These are phyloP conservation scores for Beauveria sp. DNA, from an alignment of 2,329 filamentous ascomycete genomes.

Conservation along the genomic window DNA sequence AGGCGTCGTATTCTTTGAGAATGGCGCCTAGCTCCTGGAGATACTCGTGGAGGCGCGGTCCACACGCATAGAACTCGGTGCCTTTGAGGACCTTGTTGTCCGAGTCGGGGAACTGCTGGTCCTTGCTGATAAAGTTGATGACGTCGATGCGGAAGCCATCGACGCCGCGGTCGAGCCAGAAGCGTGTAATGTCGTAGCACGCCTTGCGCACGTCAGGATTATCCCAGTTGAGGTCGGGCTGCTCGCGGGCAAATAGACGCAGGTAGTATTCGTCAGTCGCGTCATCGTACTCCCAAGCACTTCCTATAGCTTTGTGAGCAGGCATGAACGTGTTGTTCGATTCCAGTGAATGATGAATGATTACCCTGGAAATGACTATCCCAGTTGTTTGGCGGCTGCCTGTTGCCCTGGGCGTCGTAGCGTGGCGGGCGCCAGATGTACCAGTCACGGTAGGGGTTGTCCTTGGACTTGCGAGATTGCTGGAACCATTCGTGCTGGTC, in stretches of 20 bases:
- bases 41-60: conserved; percentile 40
- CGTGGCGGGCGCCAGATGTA: conserved; percentile 59
- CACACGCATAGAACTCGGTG: conserved; percentile 45
- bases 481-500: conserved; percentile 52
- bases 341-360: background rate
- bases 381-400: conserved; percentile 56
- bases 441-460: conserved; percentile 50
- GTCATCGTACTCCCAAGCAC: conserved; percentile 43
- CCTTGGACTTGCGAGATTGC: conserved; percentile 44
- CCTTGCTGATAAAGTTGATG: conserved; percentile 61
- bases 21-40: conserved; percentile 37
- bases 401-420: conserved; percentile 47
- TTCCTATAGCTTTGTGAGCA: conserved; percentile 18
- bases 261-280: conserved; percentile 50
- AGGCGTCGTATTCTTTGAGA: conserved; percentile 39
- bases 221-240: conserved; percentile 76
- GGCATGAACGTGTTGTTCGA: background rate
- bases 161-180: conserved; percentile 64
- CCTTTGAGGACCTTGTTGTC: conserved; percentile 24
- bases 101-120: conserved; percentile 46
- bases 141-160: conserved; percentile 62
- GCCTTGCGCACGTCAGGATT: conserved; percentile 56
- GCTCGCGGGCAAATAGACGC: conserved; percentile 60
- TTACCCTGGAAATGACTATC: conserved; percentile 30
- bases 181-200: conserved; percentile 61